Evolutionary conservation across 2,329 filamentous ascomycete genomes (phyloP), one percentile per base, ranked within the genome.

Genomic region (Gyromitra esculenta): DNA sequence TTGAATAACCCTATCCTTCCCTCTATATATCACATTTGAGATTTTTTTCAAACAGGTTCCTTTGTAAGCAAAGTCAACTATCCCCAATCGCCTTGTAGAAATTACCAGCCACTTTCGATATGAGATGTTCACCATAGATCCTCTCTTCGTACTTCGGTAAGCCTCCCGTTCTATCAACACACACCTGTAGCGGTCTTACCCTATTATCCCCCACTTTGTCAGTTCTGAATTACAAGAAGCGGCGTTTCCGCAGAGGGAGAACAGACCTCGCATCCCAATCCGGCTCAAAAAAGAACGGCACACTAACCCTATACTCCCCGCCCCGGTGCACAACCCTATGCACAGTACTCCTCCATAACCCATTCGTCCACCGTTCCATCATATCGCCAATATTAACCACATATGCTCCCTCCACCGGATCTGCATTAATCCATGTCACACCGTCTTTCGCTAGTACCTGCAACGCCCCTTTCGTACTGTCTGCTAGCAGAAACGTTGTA

Each of bases 321-420:
- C 82, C 82, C 1, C 81, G 77, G 78, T 87, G 85, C 2, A 87
- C 82, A 8, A 87, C 85, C 3, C 85, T 81, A 80, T 87, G 85
- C 43, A 83, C 78, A 0, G 85, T 86, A 63, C 80, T 81, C 75
- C 72, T 76, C 74, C 80, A 81, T 54, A 81, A 39, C 50, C 81
- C 81, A 56, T 81, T 82, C 37, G 80, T 82, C 80, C 80, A 79
- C 11, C 84, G 80, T 81, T 86, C 83, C 76, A 87, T 83, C 84
- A 86, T 84, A 77, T 87, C 85, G 0, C 85, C 85, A 59, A 87
- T 84, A 77, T 87, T 87, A 5, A 87, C 84, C 1, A 87, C 85
- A 69, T 85, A 86, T 0, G 84, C 82, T 15, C 84, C 85, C 1
- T 82, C 81, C 0, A 85, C 81, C 0, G 85, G 85, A 62, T 86